Percentiles rank a stretch among this genome's conserved stretches.
Evolutionary conservation across 2,329 filamentous ascomycete species (phyloP).

Genomic region (Phialemoniopsis sp.): DNA sequence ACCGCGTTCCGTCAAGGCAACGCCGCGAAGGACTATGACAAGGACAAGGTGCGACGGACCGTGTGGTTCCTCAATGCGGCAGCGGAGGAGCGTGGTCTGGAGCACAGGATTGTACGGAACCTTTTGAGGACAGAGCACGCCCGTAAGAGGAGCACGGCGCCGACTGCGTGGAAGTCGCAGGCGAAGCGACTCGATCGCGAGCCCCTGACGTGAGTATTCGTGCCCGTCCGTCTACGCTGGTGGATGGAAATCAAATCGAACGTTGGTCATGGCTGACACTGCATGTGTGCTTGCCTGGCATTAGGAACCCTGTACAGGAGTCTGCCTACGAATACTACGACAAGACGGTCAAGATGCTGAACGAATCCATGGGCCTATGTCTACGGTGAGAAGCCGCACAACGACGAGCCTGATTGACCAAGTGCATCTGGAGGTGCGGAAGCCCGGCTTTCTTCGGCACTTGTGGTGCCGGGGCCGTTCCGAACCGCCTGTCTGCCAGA

Average conservation of each 20-base stretch:
- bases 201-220: too few species aligned
- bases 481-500: slow-evolving; percentile 1
- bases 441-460: too few species aligned
- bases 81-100: slow-evolving; percentile 57
- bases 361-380: slow-evolving; percentile 67
- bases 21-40: slow-evolving; percentile 38
- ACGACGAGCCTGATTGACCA: too few species aligned
- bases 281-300: too few species aligned
- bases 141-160: slow-evolving; percentile 20
- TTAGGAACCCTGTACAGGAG: slow-evolving; percentile 9
- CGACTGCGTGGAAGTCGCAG: slow-evolving; percentile 19
- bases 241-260: too few species aligned
- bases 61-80: slow-evolving; percentile 67
- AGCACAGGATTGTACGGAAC: slow-evolving; percentile 70
- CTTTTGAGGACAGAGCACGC: slow-evolving; percentile 49
- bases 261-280: too few species aligned
- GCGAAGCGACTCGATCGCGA: slow-evolving; percentile 1
- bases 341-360: slow-evolving; percentile 68
- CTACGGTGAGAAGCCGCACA: slow-evolving; percentile 48
- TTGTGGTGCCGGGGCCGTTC: slow-evolving; percentile 17
- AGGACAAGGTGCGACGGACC: slow-evolving; percentile 56
- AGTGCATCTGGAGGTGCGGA: too few species aligned
- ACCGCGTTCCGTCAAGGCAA: slow-evolving; percentile 50
- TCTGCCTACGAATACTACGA: slow-evolving; percentile 59
- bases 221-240: too few species aligned